Base-by-base conservation (phyloP, 208 protist genomes). In the Novymonas esmeraldas region DNA sequence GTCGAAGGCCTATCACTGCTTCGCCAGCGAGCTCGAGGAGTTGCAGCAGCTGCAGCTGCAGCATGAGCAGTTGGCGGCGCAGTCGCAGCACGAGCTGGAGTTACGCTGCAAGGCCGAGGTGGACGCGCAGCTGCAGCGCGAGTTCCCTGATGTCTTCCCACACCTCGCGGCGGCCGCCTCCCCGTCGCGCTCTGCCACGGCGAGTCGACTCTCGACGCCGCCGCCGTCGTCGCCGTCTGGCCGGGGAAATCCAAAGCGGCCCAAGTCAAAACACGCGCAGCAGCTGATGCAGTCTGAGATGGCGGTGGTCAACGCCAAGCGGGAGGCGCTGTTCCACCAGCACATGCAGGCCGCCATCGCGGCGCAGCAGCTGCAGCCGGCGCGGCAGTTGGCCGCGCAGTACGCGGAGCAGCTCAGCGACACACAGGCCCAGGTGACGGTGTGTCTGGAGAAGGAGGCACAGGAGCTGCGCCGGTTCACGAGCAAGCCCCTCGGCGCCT, bases 1-100 rank as follows among this genome's bases (percentile, higher is more conserved):
- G 33, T 33, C 70, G 13, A 65, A 64, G 33, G 85, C 79, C 2
- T 70, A 81, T 16, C 55, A 81, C 11, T 74, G 85, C 28, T 94
- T 94, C 42, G 64, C 48, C 6, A 77, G 74, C 22, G 88, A 94
- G 55, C 68, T 94, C 13, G 64, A 70, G 13, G 82, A 91, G 56
- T 50, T 94, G 22, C 74, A 84, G 49, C 44, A 73, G 49, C 67
- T 94, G 20, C 70, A 81, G 41, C 45, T 74, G 62, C 44, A 50
- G 46, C 80, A 91, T 22, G 74, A 80, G 20, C 65, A 68, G 26
- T 45, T 46, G 28, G 65, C 61, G 24, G 42, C 61, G 33, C 44
- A 63, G 31, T 67, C 69, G 26, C 61, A 83, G 41, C 74, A 76
- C 3, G 68, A 76, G 45, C 28, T 73, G 33, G 75, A 73, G 67